Conservation (phyloP, 768 basidiomycete genomes). For the Thelephora ganbajun region DNA sequence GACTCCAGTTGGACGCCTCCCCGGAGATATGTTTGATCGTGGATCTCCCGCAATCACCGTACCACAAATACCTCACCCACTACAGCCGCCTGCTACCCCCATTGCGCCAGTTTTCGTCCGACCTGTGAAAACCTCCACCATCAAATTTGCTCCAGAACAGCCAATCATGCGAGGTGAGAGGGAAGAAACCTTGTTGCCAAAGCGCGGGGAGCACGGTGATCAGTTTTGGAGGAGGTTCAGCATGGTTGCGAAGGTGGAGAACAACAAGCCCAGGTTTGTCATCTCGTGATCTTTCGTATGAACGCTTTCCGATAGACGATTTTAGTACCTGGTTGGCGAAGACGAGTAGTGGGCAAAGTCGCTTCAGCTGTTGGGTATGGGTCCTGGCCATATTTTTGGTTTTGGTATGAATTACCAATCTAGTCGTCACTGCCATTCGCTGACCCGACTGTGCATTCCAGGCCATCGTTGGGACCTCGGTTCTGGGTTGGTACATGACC, state of each 20-base stretch:
- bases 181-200: slow-evolving; percentile 55
- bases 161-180: slow-evolving; percentile 54
- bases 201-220: slow-evolving; percentile 60
- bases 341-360: slow-evolving; percentile 37
- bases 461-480: slow-evolving; percentile 42
- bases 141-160: slow-evolving; percentile 33
- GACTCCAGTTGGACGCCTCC: slow-evolving; percentile 20
- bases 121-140: slow-evolving; percentile 28
- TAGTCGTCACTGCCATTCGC: not conserved
- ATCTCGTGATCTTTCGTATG: not conserved
- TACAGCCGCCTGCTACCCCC: slow-evolving; percentile 65
- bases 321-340: slow-evolving; percentile 54
- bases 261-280: slow-evolving; percentile 31
- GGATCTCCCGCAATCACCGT: slow-evolving; percentile 19
- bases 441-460: slow-evolving; percentile 9
- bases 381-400: slow-evolving; percentile 46
- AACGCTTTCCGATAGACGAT: not conserved
- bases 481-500: slow-evolving; percentile 43
- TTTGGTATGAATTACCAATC: slow-evolving; percentile 23
- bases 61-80: slow-evolving; percentile 52
- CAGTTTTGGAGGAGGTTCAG: slow-evolving; percentile 83
- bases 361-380: slow-evolving; percentile 58
- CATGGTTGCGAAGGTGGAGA: slow-evolving; percentile 64
- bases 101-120: slow-evolving; percentile 69
- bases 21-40: slow-evolving; percentile 18